A percentile compares a stretch with the other conserved stretches of the same genome.
Conservation (phyloP, 2,329 filamentous ascomycete species). For the Epichloe bromicola region DNA sequence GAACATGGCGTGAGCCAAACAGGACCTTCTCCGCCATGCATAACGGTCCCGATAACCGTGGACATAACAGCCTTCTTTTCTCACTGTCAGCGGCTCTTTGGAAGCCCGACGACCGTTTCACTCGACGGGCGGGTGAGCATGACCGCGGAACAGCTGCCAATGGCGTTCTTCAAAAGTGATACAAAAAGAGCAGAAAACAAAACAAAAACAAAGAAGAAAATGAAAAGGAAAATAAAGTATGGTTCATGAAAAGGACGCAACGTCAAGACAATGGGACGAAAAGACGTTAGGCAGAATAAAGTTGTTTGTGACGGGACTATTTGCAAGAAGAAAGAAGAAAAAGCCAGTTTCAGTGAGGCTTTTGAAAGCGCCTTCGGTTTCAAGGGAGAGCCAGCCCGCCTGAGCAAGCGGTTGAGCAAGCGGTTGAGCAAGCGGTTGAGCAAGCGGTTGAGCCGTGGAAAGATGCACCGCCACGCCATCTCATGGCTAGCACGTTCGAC, state of each 20-base stretch:
- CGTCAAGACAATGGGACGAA: conserved; percentile 2
- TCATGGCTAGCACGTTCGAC: conserved; percentile 39
- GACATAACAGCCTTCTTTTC: not conserved
- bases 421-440: no score
- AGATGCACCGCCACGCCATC: no score
- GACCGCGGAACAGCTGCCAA: not conserved
- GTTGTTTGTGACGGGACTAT: conserved; percentile 4
- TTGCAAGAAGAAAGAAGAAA: conserved; percentile 2
- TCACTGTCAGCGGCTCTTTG: not conserved
- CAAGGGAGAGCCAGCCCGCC: not conserved
- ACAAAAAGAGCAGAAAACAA: not conserved
- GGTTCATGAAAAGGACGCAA: not conserved
- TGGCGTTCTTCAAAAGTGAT: not conserved
- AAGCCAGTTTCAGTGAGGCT: conserved; percentile 4
- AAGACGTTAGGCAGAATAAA: conserved; percentile 5
- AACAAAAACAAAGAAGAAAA: not conserved
- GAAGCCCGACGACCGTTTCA: not conserved
- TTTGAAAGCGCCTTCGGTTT: not conserved
- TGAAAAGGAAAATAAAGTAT: not conserved
- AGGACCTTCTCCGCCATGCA: not conserved
- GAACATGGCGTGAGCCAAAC: not conserved
- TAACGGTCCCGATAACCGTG: not conserved
- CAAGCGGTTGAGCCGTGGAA: no score
- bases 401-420: conserved; percentile 22
- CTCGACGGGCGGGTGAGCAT: not conserved